phyloP scores from a whole-genome alignment of 2,329 filamentous ascomycete genomes.

The Hymenoscyphus occultus region DNA sequence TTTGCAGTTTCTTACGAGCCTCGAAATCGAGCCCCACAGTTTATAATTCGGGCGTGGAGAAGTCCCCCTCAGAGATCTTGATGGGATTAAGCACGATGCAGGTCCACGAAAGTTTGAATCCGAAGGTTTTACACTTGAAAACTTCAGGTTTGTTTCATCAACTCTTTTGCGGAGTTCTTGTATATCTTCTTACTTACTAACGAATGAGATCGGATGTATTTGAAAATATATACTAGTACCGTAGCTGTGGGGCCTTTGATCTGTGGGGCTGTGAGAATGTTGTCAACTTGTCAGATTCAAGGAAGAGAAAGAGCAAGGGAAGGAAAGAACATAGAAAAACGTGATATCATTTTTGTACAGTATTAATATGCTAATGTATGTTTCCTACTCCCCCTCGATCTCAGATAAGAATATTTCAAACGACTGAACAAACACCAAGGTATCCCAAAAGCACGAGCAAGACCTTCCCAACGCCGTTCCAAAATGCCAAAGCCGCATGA shows the following conservation, averaged over 20 bases:
- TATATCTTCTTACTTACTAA: not conserved
- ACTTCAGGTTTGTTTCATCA: not conserved
- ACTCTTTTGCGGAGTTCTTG: not conserved
- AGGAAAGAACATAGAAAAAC: not conserved
- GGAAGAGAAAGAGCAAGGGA: not conserved
- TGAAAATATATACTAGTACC: not conserved
- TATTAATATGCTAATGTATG: not conserved
- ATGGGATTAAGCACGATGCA: not conserved
- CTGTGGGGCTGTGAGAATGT: not conserved
- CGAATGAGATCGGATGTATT: not conserved
- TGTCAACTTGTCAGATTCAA: not conserved
- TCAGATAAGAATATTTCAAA: not conserved
- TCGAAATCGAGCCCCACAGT: constrained; percentile 2
- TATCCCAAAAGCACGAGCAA: not conserved
- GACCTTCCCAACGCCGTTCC: constrained; percentile 2
- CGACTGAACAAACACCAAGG: not conserved
- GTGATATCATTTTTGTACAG: not conserved
- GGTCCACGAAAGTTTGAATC: not conserved
- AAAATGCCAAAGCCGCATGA: not conserved
- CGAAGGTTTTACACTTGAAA: not conserved
- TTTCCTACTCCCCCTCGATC: not conserved
- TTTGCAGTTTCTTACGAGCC: not conserved
- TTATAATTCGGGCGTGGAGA: not conserved
- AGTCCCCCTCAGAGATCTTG: not conserved
- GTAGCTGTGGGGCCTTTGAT: not conserved